Evolutionary conservation across 2,329 filamentous ascomycete genomes (phyloP), one percentile per base, ranked within the genome.

Genomic region (Fusarium chuoi): DNA sequence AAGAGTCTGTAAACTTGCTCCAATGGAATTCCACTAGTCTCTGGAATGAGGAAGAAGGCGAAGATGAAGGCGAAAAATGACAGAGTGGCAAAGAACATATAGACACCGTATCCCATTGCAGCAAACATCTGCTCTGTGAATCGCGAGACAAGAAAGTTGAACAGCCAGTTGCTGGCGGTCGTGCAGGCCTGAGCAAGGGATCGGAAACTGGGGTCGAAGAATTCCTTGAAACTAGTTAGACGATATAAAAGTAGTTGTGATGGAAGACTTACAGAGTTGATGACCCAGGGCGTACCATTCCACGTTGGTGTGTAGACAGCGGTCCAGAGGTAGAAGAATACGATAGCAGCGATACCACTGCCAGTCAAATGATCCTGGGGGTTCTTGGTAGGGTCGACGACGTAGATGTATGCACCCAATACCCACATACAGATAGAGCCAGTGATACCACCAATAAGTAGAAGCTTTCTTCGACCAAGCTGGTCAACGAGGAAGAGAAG

Each of bases 261-360:
- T 18, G 5, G 14, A 15, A 7, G 7, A 33, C 63, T 28, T 42
- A 68, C 65, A 24, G 65, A 68, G 22, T 68, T 68, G 20, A 68
- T 68, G 17, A 91, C 89, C 90, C 90, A 91, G 0, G 89, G 89
- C 0, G 88, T 90, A 9, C 88, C 88, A 71, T 90, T 89, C 88
- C 88, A 90, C 0, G 86, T 84, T 0, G 85, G 88, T 0, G 88
- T 90, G 78, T 91, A 91, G 70, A 88, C 74, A 18, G 74, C 74
- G 1, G 74, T 76, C 88, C 89, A 92, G 5, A 92, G 83, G 76
- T 92, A 92, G 83, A 93, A 92, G 83, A 92, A 91, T 77, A 89
- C 87, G 56, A 91, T 86, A 28, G 89, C 89, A 3, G 87, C 87
- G 60, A 89, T 88, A 7, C 89, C 89, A 24, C 87, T 49, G 75